phyloP scores from a whole-genome alignment of 345 rosid genomes.

The Ailanthus altissimus region DNA sequence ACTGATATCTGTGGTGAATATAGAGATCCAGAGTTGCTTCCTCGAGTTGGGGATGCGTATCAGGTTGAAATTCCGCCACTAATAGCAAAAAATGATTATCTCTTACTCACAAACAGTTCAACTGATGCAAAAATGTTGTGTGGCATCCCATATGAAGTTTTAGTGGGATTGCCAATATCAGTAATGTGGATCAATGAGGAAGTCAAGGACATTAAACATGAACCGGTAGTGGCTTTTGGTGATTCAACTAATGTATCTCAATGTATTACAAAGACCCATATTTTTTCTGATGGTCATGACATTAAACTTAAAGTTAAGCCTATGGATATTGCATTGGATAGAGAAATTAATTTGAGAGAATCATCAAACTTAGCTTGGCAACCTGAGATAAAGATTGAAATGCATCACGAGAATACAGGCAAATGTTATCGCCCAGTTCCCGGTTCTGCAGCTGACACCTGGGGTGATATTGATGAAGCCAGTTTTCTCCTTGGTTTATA shows the following conservation, averaged over 20 bases:
- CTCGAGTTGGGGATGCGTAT: constrained; percentile 56
- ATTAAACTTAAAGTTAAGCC: constrained; percentile 27
- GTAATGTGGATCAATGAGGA: constrained; percentile 46
- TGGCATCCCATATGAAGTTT: constrained; percentile 24
- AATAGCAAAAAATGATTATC: constrained; percentile 25
- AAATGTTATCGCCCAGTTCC: constrained; percentile 36
- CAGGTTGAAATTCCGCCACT: constrained; percentile 56
- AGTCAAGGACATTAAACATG: constrained; percentile 27
- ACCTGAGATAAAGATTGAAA: constrained; percentile 22
- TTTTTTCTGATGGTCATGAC: constrained; percentile 4
- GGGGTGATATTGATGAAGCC: constrained; percentile 42
- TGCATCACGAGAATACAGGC: constrained; percentile 17
- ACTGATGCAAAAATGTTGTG: constrained; percentile 16
- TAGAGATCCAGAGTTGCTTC: constrained; percentile 50
- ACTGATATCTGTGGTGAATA: constrained; percentile 32
- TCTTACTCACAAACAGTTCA: constrained; percentile 13
- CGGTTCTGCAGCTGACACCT: constrained; percentile 32
- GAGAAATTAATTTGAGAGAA: constrained; percentile 10
- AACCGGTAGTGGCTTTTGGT: constrained; percentile 20
- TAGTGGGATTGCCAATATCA: constrained; percentile 51
- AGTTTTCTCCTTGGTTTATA: constrained; percentile 60
- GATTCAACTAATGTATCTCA: constrained; percentile 21
- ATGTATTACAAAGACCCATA: constrained; percentile 11
- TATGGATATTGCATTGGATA: constrained; percentile 10
- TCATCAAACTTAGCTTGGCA: constrained; percentile 19